Evolutionary conservation across 2,329 filamentous ascomycete species (phyloP).

Genomic region (Huntiella moniliformis): DNA sequence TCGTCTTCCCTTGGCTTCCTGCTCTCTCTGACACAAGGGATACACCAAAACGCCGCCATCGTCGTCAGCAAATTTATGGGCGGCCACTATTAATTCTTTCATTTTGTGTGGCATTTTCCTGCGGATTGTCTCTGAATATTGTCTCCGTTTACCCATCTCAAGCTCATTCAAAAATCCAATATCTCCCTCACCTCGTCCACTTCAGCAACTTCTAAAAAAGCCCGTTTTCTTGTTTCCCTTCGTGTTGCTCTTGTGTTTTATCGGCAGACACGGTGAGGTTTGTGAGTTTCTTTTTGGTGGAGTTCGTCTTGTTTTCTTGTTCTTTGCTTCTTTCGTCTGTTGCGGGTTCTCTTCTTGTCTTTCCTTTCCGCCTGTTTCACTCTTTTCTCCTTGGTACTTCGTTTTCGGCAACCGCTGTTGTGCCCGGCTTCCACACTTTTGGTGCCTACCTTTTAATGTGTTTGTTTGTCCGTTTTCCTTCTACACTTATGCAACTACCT

Average conservation of each 20-base stretch:
- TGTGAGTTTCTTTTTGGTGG: background rate
- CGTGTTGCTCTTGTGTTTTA: slow-evolving; percentile 1
- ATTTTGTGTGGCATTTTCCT: too few species aligned
- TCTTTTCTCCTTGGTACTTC: too few species aligned
- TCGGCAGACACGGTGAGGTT: background rate
- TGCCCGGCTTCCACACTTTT: background rate
- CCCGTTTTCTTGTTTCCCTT: background rate
- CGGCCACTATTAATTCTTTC: too few species aligned
- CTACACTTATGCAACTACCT: slow-evolving; percentile 9
- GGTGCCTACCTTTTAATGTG: slow-evolving; percentile 3
- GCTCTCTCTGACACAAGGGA: too few species aligned
- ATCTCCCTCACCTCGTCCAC: background rate
- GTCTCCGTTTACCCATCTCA: too few species aligned
- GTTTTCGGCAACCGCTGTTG: background rate
- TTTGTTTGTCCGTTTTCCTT: slow-evolving; percentile 5
- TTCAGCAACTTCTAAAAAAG: too few species aligned
- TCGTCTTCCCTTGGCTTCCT: too few species aligned
- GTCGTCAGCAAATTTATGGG: too few species aligned
- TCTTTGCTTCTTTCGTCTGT: background rate
- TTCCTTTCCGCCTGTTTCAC: background rate
- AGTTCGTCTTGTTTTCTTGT: background rate
- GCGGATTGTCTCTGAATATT: too few species aligned
- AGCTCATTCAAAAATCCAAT: too few species aligned
- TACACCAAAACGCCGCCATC: too few species aligned
- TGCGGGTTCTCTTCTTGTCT: background rate